Percentiles rank a stretch among this genome's conserved stretches.
Evolutionary conservation across 2,329 filamentous ascomycete species (phyloP).

Genomic region (Fonsecaea pugnacius): DNA sequence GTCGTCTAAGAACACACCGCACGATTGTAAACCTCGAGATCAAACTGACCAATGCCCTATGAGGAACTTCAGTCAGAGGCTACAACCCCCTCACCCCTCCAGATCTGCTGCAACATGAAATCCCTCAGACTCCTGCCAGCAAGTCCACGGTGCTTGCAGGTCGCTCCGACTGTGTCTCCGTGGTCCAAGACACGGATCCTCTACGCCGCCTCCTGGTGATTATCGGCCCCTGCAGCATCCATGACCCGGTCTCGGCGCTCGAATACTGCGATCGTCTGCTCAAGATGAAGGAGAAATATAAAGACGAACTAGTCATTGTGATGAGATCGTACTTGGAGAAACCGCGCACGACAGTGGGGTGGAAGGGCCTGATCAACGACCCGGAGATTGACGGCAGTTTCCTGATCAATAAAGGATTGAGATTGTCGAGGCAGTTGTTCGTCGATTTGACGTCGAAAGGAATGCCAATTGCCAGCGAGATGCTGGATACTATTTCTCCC

Average conservation of each 20-base stretch:
- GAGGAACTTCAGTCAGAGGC: constrained; percentile 70
- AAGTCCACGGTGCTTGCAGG: constrained; percentile 50
- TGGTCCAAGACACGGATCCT: constrained; percentile 69
- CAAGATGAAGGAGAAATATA: constrained; percentile 75
- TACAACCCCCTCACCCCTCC: constrained; percentile 94
- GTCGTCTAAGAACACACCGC: neutral
- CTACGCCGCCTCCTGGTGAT: constrained; percentile 88
- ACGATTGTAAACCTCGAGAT: neutral
- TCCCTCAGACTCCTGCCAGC: constrained; percentile 61
- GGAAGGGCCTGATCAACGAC: constrained; percentile 99
- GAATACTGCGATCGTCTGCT: constrained; percentile 86
- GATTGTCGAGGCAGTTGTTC: constrained; percentile 91
- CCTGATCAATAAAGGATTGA: constrained; percentile 98
- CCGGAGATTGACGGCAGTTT: constrained; percentile 96
- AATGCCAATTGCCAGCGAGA: constrained; percentile 95
- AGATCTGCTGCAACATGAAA: constrained; percentile 81
- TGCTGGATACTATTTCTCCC: constrained; percentile 98
- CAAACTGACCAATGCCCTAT: neutral
- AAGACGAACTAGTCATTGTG: constrained; percentile 82
- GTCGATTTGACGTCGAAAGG: constrained; percentile 82
- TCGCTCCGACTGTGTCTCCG: constrained; percentile 65
- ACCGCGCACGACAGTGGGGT: constrained; percentile 95
- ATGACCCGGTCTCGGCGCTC: constrained; percentile 84
- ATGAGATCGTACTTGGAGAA: constrained; percentile 99
- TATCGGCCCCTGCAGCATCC: constrained; percentile 94